Evolutionary conservation across 257 asterid genomes (phyloP).

Genomic region (Pogostemon cablin): DNA sequence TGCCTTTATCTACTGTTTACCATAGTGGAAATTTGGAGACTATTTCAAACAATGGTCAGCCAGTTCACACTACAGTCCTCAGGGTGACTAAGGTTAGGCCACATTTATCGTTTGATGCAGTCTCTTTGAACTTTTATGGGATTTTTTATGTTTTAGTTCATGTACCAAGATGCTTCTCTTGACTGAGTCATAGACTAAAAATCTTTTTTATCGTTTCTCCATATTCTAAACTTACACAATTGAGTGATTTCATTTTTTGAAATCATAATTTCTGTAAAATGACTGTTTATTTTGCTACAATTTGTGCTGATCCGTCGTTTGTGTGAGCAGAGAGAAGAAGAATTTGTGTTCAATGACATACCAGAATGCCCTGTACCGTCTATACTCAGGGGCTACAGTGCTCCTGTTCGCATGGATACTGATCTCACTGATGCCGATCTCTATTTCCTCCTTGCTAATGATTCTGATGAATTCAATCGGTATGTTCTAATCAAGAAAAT

Average conservation of each 20-base stretch:
- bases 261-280: not conserved
- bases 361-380: conserved; percentile 77
- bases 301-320: conserved; percentile 13
- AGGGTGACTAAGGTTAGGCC: conserved; percentile 69
- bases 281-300: not conserved
- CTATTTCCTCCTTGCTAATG: conserved; percentile 80
- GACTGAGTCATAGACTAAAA: not conserved
- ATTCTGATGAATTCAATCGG: conserved; percentile 93
- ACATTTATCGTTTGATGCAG: not conserved
- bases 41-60: conserved; percentile 43
- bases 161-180: not conserved
- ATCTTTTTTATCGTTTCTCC: not conserved
- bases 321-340: conserved; percentile 71
- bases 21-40: conserved; percentile 63
- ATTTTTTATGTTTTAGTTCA: not conserved
- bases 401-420: conserved; percentile 78
- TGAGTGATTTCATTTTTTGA: not conserved
- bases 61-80: conserved; percentile 62
- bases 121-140: not conserved
- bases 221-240: not conserved
- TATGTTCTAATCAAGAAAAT: conserved; percentile 29
- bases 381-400: conserved; percentile 82
- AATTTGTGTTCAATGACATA: conserved; percentile 67
- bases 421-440: conserved; percentile 74
- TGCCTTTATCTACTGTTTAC: conserved; percentile 59